Evolutionary conservation across 352 stramenopile species (phyloP).

Genomic region (Globisporangium okanoganense): DNA sequence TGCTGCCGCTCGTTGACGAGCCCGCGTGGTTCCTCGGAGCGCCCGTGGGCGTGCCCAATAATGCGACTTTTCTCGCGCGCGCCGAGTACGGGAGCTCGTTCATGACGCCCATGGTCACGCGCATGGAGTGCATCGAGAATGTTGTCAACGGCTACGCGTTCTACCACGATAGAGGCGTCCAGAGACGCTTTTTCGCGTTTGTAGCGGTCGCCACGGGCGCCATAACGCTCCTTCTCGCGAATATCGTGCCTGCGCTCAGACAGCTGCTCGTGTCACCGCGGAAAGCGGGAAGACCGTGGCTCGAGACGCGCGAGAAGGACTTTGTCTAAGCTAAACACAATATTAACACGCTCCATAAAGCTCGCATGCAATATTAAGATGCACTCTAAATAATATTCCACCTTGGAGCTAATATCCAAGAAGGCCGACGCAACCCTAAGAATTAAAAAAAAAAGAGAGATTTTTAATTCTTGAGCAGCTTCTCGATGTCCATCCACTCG

Average conservation of each 20-base stretch:
- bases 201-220: conserved; percentile 24
- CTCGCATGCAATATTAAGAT: conserved; percentile 1
- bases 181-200: conserved; percentile 20
- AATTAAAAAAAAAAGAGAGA: not conserved
- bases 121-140: conserved; percentile 81
- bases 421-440: not conserved
- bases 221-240: conserved; percentile 25
- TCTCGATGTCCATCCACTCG: conserved; percentile 53
- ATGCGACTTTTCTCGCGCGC: conserved; percentile 53
- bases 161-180: conserved; percentile 36
- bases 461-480: conserved; percentile 43
- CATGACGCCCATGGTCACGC: conserved; percentile 68
- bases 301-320: conserved; percentile 21
- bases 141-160: conserved; percentile 73
- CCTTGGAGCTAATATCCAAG: not conserved
- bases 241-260: conserved; percentile 22
- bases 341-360: not conserved
- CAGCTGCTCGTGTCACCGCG: conserved; percentile 19
- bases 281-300: conserved; percentile 20
- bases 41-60: conserved; percentile 43
- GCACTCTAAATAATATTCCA: not conserved
- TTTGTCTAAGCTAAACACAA: conserved; percentile 1
- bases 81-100: conserved; percentile 67
- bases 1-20: conserved; percentile 47
- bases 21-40: conserved; percentile 49